Conservation (phyloP, 2,329 filamentous ascomycete species). For the Endothia cerciana region DNA sequence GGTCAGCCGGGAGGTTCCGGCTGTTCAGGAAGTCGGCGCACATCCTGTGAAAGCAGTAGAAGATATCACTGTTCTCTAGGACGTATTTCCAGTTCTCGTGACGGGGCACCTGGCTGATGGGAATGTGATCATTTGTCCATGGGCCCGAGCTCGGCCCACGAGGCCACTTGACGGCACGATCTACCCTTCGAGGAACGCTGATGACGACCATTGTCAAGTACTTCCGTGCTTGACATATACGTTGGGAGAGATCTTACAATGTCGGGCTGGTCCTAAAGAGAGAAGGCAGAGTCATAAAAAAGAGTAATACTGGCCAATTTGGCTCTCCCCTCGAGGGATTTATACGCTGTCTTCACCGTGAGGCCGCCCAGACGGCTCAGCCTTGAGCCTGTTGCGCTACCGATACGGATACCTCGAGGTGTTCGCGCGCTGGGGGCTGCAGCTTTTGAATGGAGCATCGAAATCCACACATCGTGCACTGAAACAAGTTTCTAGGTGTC, state of each 20-base stretch:
- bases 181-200: neutral
- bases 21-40: slow-evolving; percentile 9
- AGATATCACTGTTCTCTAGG: slow-evolving; percentile 3
- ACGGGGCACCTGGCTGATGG: neutral
- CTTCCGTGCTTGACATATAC: neutral
- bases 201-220: neutral
- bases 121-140: neutral
- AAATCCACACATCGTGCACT: neutral
- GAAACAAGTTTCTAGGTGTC: neutral
- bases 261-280: too few relatives aligned
- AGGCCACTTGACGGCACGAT: neutral
- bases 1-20: neutral
- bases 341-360: neutral
- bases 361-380: neutral
- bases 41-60: slow-evolving; percentile 2
- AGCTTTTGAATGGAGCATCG: neutral
- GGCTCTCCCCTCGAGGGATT: neutral
- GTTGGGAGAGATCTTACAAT: neutral
- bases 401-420: neutral
- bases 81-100: slow-evolving; percentile 9
- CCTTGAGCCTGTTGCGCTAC: neutral
- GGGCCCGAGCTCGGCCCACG: neutral
- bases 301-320: neutral
- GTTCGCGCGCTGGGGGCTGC: neutral
- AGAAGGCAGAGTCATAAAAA: neutral